Percentiles rank a stretch among this genome's conserved stretches.
Conservation (phyloP, 2,329 filamentous ascomycete species). For the Penicillium sp. region DNA sequence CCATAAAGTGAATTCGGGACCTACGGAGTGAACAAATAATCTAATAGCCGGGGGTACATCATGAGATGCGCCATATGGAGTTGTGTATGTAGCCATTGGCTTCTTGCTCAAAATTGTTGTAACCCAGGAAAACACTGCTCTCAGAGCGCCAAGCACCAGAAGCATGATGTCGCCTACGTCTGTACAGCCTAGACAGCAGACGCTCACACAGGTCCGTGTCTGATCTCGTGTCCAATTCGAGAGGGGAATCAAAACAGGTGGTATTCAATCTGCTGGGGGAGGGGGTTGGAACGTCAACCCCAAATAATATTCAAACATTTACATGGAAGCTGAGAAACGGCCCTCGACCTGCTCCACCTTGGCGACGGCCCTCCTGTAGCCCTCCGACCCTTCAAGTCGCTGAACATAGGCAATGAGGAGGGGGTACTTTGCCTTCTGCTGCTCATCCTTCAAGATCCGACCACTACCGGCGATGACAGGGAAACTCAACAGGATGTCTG, state of each 20-base stretch:
- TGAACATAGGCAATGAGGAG: conserved; percentile 33
- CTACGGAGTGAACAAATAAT: too few species aligned
- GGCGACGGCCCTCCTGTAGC: conserved; percentile 35
- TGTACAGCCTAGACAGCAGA: too few species aligned
- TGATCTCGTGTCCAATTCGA: too few species aligned
- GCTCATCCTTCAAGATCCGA: conserved; percentile 29
- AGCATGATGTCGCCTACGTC: too few species aligned
- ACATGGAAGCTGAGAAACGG: conserved; percentile 27
- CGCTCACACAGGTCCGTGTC: too few species aligned
- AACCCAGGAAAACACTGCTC: too few species aligned
- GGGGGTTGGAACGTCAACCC: background rate
- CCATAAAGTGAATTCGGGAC: background rate
- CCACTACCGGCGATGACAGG: conserved; percentile 37
- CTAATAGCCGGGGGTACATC: too few species aligned
- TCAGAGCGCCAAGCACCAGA: too few species aligned
- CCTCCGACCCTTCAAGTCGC: conserved; percentile 31
- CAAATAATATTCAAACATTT: background rate
- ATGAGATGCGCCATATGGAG: too few species aligned
- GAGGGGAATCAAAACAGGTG: too few species aligned
- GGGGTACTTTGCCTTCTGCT: conserved; percentile 34
- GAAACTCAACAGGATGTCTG: conserved; percentile 46
- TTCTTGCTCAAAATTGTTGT: too few species aligned
- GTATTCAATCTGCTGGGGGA: background rate
- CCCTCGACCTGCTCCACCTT: conserved; percentile 41
- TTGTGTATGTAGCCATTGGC: too few species aligned